Percentiles rank a stretch among this genome's conserved stretches.
phyloP scores from a whole-genome alignment of 2,329 filamentous ascomycete genomes.

The Phialocephala subalpina region DNA sequence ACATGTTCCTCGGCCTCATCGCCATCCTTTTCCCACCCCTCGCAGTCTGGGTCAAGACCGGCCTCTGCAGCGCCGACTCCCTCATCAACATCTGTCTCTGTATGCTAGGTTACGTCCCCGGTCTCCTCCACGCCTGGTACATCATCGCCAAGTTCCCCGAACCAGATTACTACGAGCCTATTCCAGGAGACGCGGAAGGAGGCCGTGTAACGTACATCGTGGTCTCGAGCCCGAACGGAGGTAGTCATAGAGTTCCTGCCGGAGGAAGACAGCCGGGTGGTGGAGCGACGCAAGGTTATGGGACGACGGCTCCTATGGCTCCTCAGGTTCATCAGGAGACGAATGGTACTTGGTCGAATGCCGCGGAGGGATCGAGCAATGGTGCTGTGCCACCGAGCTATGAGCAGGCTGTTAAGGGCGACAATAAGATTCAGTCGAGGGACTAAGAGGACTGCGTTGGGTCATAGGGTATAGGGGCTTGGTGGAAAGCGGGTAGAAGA shows the following conservation, averaged over 20 bases:
- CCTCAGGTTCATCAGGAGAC: slow-evolving; percentile 45
- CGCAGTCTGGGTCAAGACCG: slow-evolving; percentile 93
- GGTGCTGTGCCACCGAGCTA: slow-evolving; percentile 80
- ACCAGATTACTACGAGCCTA: slow-evolving; percentile 74
- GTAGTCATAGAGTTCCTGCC: slow-evolving; percentile 27
- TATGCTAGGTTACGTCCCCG: slow-evolving; percentile 80
- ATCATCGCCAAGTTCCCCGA: slow-evolving; percentile 94
- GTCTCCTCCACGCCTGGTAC: slow-evolving; percentile 96
- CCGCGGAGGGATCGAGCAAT: slow-evolving; percentile 46
- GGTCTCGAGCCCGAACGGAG: slow-evolving; percentile 60
- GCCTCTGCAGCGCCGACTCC: slow-evolving; percentile 90
- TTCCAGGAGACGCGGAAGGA: slow-evolving; percentile 60
- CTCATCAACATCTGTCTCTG: slow-evolving; percentile 96
- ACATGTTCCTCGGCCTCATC: slow-evolving; percentile 70
- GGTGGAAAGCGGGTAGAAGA: not conserved
- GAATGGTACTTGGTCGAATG: slow-evolving; percentile 42
- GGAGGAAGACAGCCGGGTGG: slow-evolving; percentile 34
- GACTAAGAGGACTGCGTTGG: slow-evolving; percentile 31
- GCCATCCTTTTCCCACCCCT: slow-evolving; percentile 72
- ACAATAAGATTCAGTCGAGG: slow-evolving; percentile 82
- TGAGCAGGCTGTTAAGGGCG: slow-evolving; percentile 86
- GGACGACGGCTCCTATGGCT: slow-evolving; percentile 44
- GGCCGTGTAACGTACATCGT: slow-evolving; percentile 80
- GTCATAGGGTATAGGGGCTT: not conserved
- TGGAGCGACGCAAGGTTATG: slow-evolving; percentile 34